A percentile compares a stretch with the other conserved stretches of the same genome.
phyloP scores from a whole-genome alignment of 2,329 filamentous ascomycete genomes.

The Neodidymelliopsis sp. region DNA sequence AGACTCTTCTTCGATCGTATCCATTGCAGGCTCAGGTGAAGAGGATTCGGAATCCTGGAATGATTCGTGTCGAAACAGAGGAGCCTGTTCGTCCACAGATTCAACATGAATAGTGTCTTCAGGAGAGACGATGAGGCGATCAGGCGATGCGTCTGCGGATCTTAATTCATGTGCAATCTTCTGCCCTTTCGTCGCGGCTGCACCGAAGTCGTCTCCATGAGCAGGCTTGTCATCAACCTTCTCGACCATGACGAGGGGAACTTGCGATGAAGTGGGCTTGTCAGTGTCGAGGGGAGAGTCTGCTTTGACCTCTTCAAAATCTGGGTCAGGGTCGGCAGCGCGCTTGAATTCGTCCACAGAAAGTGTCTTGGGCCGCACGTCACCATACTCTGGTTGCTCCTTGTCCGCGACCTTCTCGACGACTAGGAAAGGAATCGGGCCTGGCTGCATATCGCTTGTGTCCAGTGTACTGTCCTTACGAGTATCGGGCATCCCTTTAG shows the following conservation, averaged over 20 bases:
- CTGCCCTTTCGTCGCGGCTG: slow-evolving; percentile 42
- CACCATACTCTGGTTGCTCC: slow-evolving; percentile 28
- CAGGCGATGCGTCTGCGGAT: slow-evolving; percentile 45
- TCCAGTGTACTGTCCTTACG: slow-evolving; percentile 30
- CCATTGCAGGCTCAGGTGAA: slow-evolving; percentile 15
- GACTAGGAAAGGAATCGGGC: slow-evolving; percentile 32
- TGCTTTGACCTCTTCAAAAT: slow-evolving; percentile 23
- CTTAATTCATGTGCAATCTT: slow-evolving; percentile 44
- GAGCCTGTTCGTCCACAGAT: slow-evolving; percentile 22
- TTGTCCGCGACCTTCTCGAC: slow-evolving; percentile 33
- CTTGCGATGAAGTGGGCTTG: slow-evolving; percentile 12
- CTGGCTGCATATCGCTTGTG: slow-evolving; percentile 6
- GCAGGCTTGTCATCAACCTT: slow-evolving; percentile 45
- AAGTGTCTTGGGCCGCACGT: slow-evolving; percentile 21
- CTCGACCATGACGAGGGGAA: slow-evolving; percentile 45
- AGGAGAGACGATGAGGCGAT: slow-evolving; percentile 38
- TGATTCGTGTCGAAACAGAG: slow-evolving; percentile 46
- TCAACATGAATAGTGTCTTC: slow-evolving; percentile 31
- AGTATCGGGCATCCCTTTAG: slow-evolving; percentile 18
- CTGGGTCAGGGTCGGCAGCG: slow-evolving; percentile 32
- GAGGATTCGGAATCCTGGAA: slow-evolving; percentile 17
- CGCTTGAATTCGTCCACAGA: slow-evolving; percentile 26
- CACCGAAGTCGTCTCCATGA: slow-evolving; percentile 48
- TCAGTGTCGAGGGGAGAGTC: slow-evolving; percentile 23
- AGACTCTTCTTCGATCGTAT: slow-evolving; percentile 31